Conservation (phyloP, 2,329 filamentous ascomycete species). For the Colletotrichum liaoningense region DNA sequence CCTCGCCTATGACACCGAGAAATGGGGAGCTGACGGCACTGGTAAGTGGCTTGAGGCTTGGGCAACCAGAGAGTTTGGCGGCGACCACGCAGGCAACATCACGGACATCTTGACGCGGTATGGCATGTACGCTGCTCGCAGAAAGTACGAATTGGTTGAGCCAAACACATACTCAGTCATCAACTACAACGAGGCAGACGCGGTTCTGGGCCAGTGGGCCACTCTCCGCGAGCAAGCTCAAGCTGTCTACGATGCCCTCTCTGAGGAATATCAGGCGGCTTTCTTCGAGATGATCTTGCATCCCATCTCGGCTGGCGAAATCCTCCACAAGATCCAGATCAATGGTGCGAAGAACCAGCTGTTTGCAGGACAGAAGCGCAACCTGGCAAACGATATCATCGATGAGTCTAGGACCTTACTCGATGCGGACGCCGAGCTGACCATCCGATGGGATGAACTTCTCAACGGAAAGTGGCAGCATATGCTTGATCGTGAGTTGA, state of each 20-base stretch:
- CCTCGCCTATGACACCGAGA: slow-evolving; percentile 72
- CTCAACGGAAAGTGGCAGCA: slow-evolving; percentile 72
- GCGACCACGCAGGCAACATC: slow-evolving; percentile 57
- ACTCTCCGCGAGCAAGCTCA: slow-evolving; percentile 64
- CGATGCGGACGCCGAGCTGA: slow-evolving; percentile 67
- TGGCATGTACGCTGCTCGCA: slow-evolving; percentile 47
- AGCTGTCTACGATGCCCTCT: slow-evolving; percentile 65
- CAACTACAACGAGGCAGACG: slow-evolving; percentile 69
- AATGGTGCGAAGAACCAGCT: slow-evolving; percentile 57
- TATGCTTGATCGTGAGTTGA: slow-evolving; percentile 66
- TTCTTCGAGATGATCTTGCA: slow-evolving; percentile 71
- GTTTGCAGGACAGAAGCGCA: slow-evolving; percentile 58
- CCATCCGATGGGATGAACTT: slow-evolving; percentile 66
- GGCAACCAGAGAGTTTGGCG: slow-evolving; percentile 68
- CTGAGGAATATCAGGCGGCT: slow-evolving; percentile 61
- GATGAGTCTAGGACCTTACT: slow-evolving; percentile 64
- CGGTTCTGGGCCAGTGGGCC: slow-evolving; percentile 62
- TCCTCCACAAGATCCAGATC: slow-evolving; percentile 61
- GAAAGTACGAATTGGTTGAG: slow-evolving; percentile 50
- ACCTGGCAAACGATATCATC: slow-evolving; percentile 61
- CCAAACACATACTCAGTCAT: slow-evolving; percentile 59
- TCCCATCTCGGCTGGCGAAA: slow-evolving; percentile 64
- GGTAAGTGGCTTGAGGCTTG: slow-evolving; percentile 67
- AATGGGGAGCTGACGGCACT: slow-evolving; percentile 67
- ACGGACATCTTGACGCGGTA: slow-evolving; percentile 61